These are phyloP conservation scores for Xylariales sp. DNA, from an alignment of 2,329 filamentous ascomycete species.

Conservation along the genomic window DNA sequence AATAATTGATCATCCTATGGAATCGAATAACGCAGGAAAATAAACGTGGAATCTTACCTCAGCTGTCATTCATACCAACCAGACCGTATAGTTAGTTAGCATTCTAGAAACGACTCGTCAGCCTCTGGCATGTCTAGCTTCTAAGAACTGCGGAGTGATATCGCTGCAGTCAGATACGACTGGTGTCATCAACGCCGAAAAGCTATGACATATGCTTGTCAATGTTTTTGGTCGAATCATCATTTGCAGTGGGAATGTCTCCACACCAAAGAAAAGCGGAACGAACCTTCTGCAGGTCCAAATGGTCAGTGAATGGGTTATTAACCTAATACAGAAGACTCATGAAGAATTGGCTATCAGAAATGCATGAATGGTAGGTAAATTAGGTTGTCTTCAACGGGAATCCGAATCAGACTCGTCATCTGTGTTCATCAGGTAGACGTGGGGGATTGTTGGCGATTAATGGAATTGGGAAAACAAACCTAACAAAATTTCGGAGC, in stretches of 20 bases:
- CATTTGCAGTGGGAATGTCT: slow-evolving; percentile 61
- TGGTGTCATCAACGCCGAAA: slow-evolving; percentile 62
- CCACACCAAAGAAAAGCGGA: slow-evolving; percentile 16
- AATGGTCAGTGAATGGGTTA: slow-evolving; percentile 29
- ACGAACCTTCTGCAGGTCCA: slow-evolving; percentile 33
- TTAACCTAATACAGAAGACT: background rate
- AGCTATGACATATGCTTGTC: slow-evolving; percentile 99
- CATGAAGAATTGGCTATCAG: slow-evolving; percentile 41
- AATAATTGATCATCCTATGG: slow-evolving; percentile 77
- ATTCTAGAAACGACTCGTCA: slow-evolving; percentile 48
- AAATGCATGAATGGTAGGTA: slow-evolving; percentile 69
- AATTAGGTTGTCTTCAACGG: slow-evolving; percentile 70
- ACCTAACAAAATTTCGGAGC: slow-evolving; percentile 11
- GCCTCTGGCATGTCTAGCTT: slow-evolving; percentile 12
- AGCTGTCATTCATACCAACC: slow-evolving; percentile 2
- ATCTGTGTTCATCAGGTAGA: slow-evolving; percentile 66
- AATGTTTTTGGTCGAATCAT: slow-evolving; percentile 83
- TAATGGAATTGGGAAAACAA: slow-evolving; percentile 16
- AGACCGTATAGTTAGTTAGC: background rate
- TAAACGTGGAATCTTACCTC: slow-evolving; percentile 37
- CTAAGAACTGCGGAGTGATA: slow-evolving; percentile 22
- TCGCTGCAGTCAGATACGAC: slow-evolving; percentile 58
- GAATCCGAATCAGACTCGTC: slow-evolving; percentile 74
- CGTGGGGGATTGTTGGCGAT: slow-evolving; percentile 34
- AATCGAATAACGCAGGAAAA: slow-evolving; percentile 31